Evolutionary conservation across 2,329 filamentous ascomycete species (phyloP).

Genomic region (Phoma sp.): DNA sequence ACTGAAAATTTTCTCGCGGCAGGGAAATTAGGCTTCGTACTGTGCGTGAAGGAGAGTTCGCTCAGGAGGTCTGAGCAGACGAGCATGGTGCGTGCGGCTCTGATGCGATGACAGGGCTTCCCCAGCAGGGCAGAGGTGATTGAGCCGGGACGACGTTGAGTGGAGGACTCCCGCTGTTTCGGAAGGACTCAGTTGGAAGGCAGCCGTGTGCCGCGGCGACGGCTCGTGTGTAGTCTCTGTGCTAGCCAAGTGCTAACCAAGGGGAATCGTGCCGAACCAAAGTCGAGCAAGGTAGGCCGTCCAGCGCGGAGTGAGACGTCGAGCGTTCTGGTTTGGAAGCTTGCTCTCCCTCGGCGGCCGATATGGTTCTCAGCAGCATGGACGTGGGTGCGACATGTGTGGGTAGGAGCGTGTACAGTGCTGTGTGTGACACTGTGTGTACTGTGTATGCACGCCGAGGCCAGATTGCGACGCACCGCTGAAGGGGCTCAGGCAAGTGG

Average conservation of each 20-base stretch:
- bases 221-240: conserved; percentile 27
- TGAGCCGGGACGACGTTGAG: conserved; percentile 41
- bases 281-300: conserved; percentile 17
- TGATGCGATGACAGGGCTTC: conserved; percentile 38
- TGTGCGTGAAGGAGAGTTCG: conserved; percentile 29
- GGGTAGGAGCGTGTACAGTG: conserved; percentile 23
- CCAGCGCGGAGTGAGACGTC: conserved; percentile 22
- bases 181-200: conserved; percentile 24
- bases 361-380: conserved; percentile 23
- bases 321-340: neutral
- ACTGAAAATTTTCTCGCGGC: conserved; percentile 40
- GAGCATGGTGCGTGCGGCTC: conserved; percentile 41
- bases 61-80: conserved; percentile 39
- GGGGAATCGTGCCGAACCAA: conserved; percentile 11
- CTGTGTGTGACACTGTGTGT: too few species aligned
- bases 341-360: conserved; percentile 17
- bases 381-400: conserved; percentile 26
- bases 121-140: conserved; percentile 30
- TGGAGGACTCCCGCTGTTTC: conserved; percentile 36
- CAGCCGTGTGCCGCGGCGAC: conserved; percentile 38
- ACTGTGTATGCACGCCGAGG: conserved; percentile 26
- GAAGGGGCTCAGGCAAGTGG: conserved; percentile 20
- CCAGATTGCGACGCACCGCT: conserved; percentile 11
- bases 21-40: conserved; percentile 45
- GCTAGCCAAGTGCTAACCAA: conserved; percentile 17